Base-by-base conservation (phyloP, 1,284 basidiomycete species). In the Ustilago cynodontis region DNA sequence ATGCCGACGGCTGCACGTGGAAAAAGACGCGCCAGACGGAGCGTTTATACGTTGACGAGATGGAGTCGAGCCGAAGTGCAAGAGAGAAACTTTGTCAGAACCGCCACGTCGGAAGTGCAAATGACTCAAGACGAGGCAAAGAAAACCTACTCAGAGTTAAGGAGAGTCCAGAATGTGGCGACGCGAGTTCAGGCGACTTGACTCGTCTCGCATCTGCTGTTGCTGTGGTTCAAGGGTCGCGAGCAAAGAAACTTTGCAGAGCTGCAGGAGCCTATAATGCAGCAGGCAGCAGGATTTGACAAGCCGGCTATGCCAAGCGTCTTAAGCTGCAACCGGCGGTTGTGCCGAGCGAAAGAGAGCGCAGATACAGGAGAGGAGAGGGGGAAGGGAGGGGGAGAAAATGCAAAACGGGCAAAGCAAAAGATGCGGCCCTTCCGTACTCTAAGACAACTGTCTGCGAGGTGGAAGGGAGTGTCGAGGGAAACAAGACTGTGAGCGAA, bases 1-100 rank as follows among this genome's bases (percentile, higher is more conserved):
- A 52, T 35, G 51, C 29, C 31, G 51, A 33, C 51, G 51, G 51
- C 33, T 33, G 51, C 51, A 52, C 51, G 51, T 52, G 51, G 51
- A 35, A 33, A 31, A 33, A 33, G 20, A 31, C 22, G 31, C 29
- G 29, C 8, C 28, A 49, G 14, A 49, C 26, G 24, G 22, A n/a
- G 26, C 26, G 47, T 11, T 28, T 49, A n/a, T 24, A 49, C 14
- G 14, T 9, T 49, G 22, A 13, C 47, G 4, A 49, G 10, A 4
- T 14, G 47, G 47, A 49, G 8, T 18, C 47, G 24, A 49, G 47
- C 24, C 47, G 47, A 49, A 7, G 16, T 13, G n/a, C 20, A n/a
- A 1, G 41, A 9, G 31, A 33, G 31, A 11, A 33, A 33, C 31
- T 11, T 43, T 43, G 7, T n/a, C 7, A 39, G 37, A 39, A 16